These are phyloP conservation scores for Candida morakotiae DNA, from an alignment of 805 yeast genomes.

Conservation along the genomic window DNA sequence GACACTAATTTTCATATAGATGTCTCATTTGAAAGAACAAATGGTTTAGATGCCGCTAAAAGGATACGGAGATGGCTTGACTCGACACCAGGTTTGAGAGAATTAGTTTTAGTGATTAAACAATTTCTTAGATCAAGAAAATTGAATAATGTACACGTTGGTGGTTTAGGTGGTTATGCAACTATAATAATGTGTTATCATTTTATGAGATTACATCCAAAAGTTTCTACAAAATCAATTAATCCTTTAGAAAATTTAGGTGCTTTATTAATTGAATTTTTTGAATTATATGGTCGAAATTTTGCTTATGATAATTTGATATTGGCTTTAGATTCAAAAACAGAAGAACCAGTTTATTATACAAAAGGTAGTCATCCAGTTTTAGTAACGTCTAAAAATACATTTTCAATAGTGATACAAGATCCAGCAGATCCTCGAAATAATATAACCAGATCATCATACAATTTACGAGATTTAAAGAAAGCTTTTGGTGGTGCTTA, in stretches of 20 bases:
- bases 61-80: slow-evolving; percentile 72
- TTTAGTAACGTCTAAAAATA: slow-evolving; percentile 47
- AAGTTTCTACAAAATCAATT: slow-evolving; percentile 62
- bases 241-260: slow-evolving; percentile 76
- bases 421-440: slow-evolving; percentile 86
- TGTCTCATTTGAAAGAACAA: slow-evolving; percentile 80
- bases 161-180: slow-evolving; percentile 93
- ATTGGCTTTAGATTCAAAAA: slow-evolving; percentile 51
- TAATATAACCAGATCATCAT: slow-evolving; percentile 82
- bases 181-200: slow-evolving; percentile 84
- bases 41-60: slow-evolving; percentile 80
- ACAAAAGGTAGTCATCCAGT: slow-evolving; percentile 51
- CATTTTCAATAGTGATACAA: slow-evolving; percentile 70
- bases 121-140: slow-evolving; percentile 77
- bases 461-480: slow-evolving; percentile 72
- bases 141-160: slow-evolving; percentile 82
- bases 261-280: slow-evolving; percentile 80
- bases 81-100: slow-evolving; percentile 74
- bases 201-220: slow-evolving; percentile 75
- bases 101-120: slow-evolving; percentile 75
- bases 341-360: slow-evolving; percentile 57
- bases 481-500: slow-evolving; percentile 88
- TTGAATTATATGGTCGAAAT: slow-evolving; percentile 85
- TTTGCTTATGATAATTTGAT: slow-evolving; percentile 82
- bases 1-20: slow-evolving; percentile 72